Conservation (phyloP, 2,329 filamentous ascomycete genomes). For the Colletotrichum aenigma region DNA sequence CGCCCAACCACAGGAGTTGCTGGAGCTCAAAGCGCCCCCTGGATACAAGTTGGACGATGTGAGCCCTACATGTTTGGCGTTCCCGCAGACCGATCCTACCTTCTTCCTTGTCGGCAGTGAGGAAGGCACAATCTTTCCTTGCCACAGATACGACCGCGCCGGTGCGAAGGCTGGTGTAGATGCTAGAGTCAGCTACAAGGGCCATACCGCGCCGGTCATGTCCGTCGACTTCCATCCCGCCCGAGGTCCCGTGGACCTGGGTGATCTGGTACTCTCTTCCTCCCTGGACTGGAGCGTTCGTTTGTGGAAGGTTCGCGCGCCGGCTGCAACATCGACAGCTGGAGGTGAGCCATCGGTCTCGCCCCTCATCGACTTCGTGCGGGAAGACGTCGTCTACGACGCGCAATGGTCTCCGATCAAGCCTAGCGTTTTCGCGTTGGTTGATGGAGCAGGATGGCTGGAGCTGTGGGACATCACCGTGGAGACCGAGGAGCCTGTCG, state of each 20-base stretch:
- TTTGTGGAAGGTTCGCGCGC: slow-evolving; percentile 90
- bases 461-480: slow-evolving; percentile 96
- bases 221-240: slow-evolving; percentile 95
- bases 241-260: slow-evolving; percentile 89
- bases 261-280: slow-evolving; percentile 90
- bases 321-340: slow-evolving; percentile 71
- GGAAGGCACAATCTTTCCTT: slow-evolving; percentile 95
- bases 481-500: slow-evolving; percentile 90
- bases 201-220: slow-evolving; percentile 94
- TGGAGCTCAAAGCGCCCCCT: slow-evolving; percentile 84
- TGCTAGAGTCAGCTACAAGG: slow-evolving; percentile 83
- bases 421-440: slow-evolving; percentile 91
- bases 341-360: slow-evolving; percentile 60
- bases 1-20: slow-evolving; percentile 91
- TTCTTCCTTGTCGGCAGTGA: slow-evolving; percentile 98
- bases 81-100: slow-evolving; percentile 92
- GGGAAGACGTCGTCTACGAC: slow-evolving; percentile 97
- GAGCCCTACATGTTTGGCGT: slow-evolving; percentile 91
- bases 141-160: slow-evolving; percentile 95
- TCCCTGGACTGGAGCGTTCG: slow-evolving; percentile 97
- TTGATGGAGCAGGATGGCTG: slow-evolving; percentile 89
- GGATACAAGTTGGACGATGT: slow-evolving; percentile 94
- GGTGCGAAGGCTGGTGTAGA: slow-evolving; percentile 97
- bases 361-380: slow-evolving; percentile 86
- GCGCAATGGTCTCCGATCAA: slow-evolving; percentile 94